Percentiles rank a stretch among this genome's conserved stretches.
These are phyloP conservation scores for Fusarium sp. DNA, from an alignment of 2,329 filamentous ascomycete genomes.

Conservation along the genomic window DNA sequence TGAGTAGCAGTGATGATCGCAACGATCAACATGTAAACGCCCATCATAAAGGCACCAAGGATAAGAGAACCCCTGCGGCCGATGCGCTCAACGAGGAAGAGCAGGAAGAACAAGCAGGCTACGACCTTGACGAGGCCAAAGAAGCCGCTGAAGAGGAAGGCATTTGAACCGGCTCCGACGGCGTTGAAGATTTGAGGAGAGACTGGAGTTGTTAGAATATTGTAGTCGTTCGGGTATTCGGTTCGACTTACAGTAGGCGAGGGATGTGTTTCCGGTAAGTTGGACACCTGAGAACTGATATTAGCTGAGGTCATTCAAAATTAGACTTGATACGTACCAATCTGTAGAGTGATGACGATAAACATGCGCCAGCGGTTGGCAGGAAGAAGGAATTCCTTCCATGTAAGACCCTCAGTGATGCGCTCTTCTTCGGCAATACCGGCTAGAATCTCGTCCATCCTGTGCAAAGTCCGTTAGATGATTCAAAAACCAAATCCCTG, in stretches of 20 bases:
- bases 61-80: conserved; percentile 63
- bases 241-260: conserved; percentile 58
- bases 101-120: conserved; percentile 58
- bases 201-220: conserved; percentile 42
- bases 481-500: background rate
- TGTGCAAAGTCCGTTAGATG: conserved; percentile 19
- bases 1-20: conserved; percentile 60
- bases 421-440: conserved; percentile 61
- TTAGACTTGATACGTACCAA: conserved; percentile 45
- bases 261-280: conserved; percentile 62
- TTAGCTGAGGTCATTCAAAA: background rate
- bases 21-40: conserved; percentile 64
- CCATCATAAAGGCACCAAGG: conserved; percentile 62
- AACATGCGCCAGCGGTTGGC: conserved; percentile 61
- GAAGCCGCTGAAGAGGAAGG: conserved; percentile 63
- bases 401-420: conserved; percentile 58
- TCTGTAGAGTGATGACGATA: conserved; percentile 62
- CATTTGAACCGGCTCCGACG: conserved; percentile 60
- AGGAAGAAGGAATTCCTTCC: conserved; percentile 58
- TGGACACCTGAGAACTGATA: conserved; percentile 49
- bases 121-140: conserved; percentile 65
- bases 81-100: conserved; percentile 62
- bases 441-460: conserved; percentile 56
- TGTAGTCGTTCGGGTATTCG: background rate
- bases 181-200: conserved; percentile 64